Base-by-base conservation (phyloP, 2,329 filamentous ascomycete genomes). In the Fusarium luffae region DNA sequence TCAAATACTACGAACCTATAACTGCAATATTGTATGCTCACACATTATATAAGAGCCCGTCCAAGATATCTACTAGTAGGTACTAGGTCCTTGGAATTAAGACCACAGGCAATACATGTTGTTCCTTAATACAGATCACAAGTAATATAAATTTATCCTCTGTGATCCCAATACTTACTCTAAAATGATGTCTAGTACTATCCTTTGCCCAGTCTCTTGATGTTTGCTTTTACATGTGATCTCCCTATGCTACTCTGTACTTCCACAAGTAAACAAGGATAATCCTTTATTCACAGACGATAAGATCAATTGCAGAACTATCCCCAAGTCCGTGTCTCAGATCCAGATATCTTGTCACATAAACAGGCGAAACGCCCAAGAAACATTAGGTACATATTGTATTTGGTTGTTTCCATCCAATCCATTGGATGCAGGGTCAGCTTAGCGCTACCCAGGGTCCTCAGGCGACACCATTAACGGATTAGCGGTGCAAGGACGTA, bases 401-500 rank as follows among this genome's bases (percentile, higher is more conserved):
- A 55, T 40, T n/a, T 14, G 34, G 10, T 44, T 28, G 23, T 51
- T 47, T 44, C 37, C 42, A 61, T 63, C 52, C 51, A 43, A n/a
- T 34, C 27, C 46, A 66, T 63, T 63, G 54, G 50, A n/a, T 41
- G 30, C 46, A 68, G 50, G 37, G 46, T 21, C 50, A 61, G 54
- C 43, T 54, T 70, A 70, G 68, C 67, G 59, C 68, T 54, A 25
- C 27, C 68, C 68, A 61, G 68, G 68, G 68, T 70, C 68, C 54
- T 51, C 14, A 44, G 43, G 40, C 27, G 56, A 43, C 41, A 46
- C 58, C 46, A 61, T 61, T 27, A 59, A 50, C 19, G 57, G 66
- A 51, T 41, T 56, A 54, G 62, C 54, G 46, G 52, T 43, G 10
- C 23, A 51, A 59, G 63, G 46, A 51, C 58, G 21, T 71, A 59